These are phyloP conservation scores for Cutaneotrichosporon sp. DNA, from an alignment of 1,284 basidiomycete genomes.

Conservation along the genomic window DNA sequence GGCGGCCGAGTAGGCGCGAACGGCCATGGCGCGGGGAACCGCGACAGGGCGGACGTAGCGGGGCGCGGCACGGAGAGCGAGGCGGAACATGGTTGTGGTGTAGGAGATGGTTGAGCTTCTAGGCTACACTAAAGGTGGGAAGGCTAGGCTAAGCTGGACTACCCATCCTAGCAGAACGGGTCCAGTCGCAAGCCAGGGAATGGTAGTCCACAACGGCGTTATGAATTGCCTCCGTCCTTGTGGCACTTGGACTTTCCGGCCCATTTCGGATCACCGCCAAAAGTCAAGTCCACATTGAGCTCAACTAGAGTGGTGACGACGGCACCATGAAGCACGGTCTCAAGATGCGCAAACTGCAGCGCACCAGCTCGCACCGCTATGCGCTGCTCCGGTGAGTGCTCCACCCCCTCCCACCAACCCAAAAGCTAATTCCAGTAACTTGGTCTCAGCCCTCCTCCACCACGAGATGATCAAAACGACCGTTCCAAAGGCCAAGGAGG, in stretches of 20 bases:
- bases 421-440: slow-evolving; percentile 62
- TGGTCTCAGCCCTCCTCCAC: slow-evolving; percentile 90
- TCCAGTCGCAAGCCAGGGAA: not conserved
- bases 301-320: not conserved
- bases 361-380: slow-evolving; percentile 80
- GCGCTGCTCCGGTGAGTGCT: slow-evolving; percentile 74
- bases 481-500: slow-evolving; percentile 89
- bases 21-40: slow-evolving; percentile 14
- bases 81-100: slow-evolving; percentile 40
- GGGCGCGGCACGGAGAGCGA: slow-evolving; percentile 31
- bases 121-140: not conserved
- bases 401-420: not conserved
- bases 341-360: slow-evolving; percentile 81
- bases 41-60: slow-evolving; percentile 17
- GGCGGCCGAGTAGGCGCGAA: slow-evolving; percentile 68
- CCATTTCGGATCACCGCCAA: slow-evolving; percentile 1
- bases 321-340: slow-evolving; percentile 82
- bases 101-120: slow-evolving; percentile 4
- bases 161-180: not conserved
- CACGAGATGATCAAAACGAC: slow-evolving; percentile 98
- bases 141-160: not conserved
- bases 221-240: slow-evolving; percentile 7
- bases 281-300: slow-evolving; percentile 16
- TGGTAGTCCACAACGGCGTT: slow-evolving; percentile 6
- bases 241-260: slow-evolving; percentile 11